A percentile compares a stretch with the other conserved stretches of the same genome.
Evolutionary conservation across 2,329 filamentous ascomycete genomes (phyloP).

Genomic region (Pseudogymnoascus sp.): DNA sequence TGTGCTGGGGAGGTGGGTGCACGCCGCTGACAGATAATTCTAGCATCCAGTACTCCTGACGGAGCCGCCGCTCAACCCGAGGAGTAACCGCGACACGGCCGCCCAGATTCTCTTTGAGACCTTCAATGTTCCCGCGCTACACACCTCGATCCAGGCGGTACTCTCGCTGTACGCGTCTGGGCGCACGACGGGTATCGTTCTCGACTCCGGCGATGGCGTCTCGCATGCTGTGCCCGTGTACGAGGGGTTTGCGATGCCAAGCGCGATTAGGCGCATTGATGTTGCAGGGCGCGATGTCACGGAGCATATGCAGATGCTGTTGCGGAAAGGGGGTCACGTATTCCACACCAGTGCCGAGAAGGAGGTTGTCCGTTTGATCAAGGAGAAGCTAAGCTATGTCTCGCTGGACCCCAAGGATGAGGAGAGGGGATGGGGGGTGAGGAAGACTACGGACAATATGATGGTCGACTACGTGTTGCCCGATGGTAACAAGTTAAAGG

Average conservation of each 20-base stretch:
- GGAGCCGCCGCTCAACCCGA: slow-evolving; percentile 90
- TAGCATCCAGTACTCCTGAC: slow-evolving; percentile 93
- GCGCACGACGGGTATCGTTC: slow-evolving; percentile 88
- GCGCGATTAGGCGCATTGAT: slow-evolving; percentile 90
- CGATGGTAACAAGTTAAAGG: slow-evolving; percentile 90
- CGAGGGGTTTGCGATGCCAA: slow-evolving; percentile 94
- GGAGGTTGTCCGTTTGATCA: slow-evolving; percentile 95
- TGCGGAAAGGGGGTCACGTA: slow-evolving; percentile 86
- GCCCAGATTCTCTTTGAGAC: slow-evolving; percentile 98
- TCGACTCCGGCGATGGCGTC: slow-evolving; percentile 92
- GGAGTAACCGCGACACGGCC: slow-evolving; percentile 89
- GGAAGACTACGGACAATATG: slow-evolving; percentile 70
- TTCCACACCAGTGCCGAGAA: slow-evolving; percentile 99
- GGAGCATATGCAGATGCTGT: slow-evolving; percentile 82
- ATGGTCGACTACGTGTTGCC: slow-evolving; percentile 81
- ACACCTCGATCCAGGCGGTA: slow-evolving; percentile 95
- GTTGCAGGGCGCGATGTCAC: slow-evolving; percentile 94
- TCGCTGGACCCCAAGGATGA: slow-evolving; percentile 85
- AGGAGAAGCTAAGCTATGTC: slow-evolving; percentile 89
- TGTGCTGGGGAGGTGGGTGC: neutral
- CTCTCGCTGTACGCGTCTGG: slow-evolving; percentile 93
- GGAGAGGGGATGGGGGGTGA: slow-evolving; percentile 88
- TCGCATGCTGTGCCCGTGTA: slow-evolving; percentile 97
- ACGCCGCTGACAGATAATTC: slow-evolving; percentile 17
- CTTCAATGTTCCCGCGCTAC: slow-evolving; percentile 93